Conservation (phyloP, 2,329 filamentous ascomycete species). For the Pochonia chlamydosporia region DNA sequence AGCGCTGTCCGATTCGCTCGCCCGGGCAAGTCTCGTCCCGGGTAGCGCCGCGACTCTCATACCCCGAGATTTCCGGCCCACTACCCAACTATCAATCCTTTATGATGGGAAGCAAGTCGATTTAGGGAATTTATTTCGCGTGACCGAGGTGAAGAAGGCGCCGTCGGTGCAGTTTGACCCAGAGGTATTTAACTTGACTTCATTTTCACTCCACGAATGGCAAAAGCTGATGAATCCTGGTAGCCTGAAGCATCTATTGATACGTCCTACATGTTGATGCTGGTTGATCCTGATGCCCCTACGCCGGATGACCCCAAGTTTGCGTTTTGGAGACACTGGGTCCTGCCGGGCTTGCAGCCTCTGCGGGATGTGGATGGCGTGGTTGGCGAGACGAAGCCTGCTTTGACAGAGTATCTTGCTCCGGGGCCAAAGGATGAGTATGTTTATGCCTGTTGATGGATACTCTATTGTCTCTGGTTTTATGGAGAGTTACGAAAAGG, state of each 20-base stretch:
- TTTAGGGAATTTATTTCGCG: constrained; percentile 34
- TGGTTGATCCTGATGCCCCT: constrained; percentile 49
- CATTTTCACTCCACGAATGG: not conserved
- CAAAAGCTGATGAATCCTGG: no score
- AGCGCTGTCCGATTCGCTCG: constrained; percentile 23
- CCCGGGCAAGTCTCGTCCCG: constrained; percentile 33
- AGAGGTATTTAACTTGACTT: constrained; percentile 20
- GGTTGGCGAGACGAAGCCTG: constrained; percentile 22
- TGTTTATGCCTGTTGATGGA: no score
- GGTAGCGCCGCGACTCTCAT: constrained; percentile 34
- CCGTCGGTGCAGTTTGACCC: constrained; percentile 31
- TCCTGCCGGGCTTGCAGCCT: constrained; percentile 35
- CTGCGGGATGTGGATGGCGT: constrained; percentile 14
- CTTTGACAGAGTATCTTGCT: constrained; percentile 36
- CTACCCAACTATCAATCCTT: constrained; percentile 30
- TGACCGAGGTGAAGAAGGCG: constrained; percentile 27
- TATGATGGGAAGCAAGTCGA: constrained; percentile 27
- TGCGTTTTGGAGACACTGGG: constrained; percentile 50
- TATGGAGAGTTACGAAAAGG: no score
- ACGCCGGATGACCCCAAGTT: constrained; percentile 50
- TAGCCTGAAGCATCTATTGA: constrained; percentile 20
- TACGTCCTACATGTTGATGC: constrained; percentile 38
- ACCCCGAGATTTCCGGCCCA: constrained; percentile 34
- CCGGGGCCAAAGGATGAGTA: constrained; percentile 42
- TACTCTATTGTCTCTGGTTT: not conserved